Percentiles rank a stretch among this genome's conserved stretches.
These are phyloP conservation scores for Blastocystis sp. DNA, from an alignment of 352 stramenopile species.

Conservation along the genomic window DNA sequence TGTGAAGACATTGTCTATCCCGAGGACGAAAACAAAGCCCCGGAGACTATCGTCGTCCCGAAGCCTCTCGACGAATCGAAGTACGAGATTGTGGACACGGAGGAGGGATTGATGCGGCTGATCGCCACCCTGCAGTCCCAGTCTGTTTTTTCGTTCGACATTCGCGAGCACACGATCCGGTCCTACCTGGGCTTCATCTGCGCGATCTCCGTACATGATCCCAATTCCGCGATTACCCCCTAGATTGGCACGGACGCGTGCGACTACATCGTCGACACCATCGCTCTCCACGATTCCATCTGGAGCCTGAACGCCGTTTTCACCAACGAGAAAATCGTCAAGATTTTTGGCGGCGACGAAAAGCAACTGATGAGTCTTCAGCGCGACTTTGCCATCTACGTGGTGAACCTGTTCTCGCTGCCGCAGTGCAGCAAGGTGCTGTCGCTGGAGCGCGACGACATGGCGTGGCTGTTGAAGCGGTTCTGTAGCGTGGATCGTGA, in stretches of 20 bases:
- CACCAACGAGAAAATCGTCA: constrained; percentile 1
- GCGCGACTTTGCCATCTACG: constrained; percentile 24
- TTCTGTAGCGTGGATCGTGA: background rate
- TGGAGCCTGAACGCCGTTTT: constrained; percentile 54
- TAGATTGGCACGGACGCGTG: constrained; percentile 34
- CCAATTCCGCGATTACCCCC: background rate
- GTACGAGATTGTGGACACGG: background rate
- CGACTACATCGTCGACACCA: constrained; percentile 33
- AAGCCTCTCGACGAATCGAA: background rate
- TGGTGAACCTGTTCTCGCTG: constrained; percentile 55
- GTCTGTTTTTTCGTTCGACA: background rate
- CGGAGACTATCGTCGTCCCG: background rate
- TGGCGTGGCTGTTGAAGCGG: background rate
- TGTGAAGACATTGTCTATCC: constrained; percentile 57
- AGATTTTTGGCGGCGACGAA: constrained; percentile 39
- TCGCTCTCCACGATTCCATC: constrained; percentile 10
- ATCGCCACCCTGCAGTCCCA: background rate
- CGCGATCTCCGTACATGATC: constrained; percentile 18
- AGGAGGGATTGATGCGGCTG: background rate
- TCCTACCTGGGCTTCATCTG: constrained; percentile 60
- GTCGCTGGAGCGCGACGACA: background rate
- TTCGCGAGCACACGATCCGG: constrained; percentile 28
- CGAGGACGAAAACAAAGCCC: background rate
- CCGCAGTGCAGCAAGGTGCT: constrained; percentile 12
- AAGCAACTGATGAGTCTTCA: constrained; percentile 4